Evolutionary conservation across 192 early-diverging fungal genomes (phyloP).

Genomic region (Linnemannia schmuckeri): DNA sequence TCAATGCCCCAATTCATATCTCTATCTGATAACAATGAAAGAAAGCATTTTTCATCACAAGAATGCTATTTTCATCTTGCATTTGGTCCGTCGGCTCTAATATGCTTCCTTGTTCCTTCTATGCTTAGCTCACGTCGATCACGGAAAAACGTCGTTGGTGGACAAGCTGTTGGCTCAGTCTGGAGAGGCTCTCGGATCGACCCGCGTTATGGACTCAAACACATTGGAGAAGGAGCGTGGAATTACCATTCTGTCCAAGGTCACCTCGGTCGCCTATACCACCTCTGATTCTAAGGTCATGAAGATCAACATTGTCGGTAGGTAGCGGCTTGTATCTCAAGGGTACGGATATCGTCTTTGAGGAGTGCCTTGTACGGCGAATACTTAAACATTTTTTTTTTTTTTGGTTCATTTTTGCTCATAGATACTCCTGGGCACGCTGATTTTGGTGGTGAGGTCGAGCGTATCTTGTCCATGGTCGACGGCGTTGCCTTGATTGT

Average conservation of each 20-base stretch:
- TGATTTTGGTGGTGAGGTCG: constrained; percentile 82
- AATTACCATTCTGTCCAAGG: constrained; percentile 91
- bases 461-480: constrained; percentile 91
- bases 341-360: neutral
- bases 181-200: constrained; percentile 58
- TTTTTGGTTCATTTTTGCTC: no score
- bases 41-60: neutral
- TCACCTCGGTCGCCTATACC: constrained; percentile 78
- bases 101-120: neutral
- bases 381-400: neutral
- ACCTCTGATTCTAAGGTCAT: constrained; percentile 60
- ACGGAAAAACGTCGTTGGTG: constrained; percentile 81
- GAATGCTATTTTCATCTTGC: neutral
- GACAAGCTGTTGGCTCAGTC: constrained; percentile 64
- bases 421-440: constrained; percentile 84
- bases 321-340: neutral
- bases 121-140: constrained; percentile 87
- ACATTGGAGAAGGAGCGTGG: constrained; percentile 87
- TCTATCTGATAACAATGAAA: neutral
- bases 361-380: no score
- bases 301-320: constrained; percentile 86
- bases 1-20: neutral
- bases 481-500: constrained; percentile 91
- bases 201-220: constrained; percentile 89
- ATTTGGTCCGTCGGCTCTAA: neutral